These are phyloP conservation scores for Fusarium sp. DNA, from an alignment of 2,329 filamentous ascomycete genomes.

Conservation along the genomic window DNA sequence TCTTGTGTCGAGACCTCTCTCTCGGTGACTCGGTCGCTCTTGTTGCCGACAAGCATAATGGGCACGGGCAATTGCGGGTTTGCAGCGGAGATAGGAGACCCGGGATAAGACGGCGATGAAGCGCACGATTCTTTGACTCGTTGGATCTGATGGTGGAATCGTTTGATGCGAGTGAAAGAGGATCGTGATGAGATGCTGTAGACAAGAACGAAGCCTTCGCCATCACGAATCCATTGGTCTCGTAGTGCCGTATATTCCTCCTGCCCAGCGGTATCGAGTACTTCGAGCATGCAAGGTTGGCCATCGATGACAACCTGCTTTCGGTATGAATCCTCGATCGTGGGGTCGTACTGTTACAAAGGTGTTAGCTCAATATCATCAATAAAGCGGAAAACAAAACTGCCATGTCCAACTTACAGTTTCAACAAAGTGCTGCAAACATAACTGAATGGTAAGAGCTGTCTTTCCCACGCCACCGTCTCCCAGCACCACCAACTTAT, in stretches of 20 bases:
- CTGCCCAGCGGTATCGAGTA: conserved; percentile 96
- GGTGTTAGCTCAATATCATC: conserved; percentile 25
- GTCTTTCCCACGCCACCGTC: conserved; percentile 96
- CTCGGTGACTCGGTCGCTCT: conserved; percentile 96
- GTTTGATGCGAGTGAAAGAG: conserved; percentile 93
- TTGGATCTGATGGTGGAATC: conserved; percentile 97
- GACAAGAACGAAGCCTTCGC: conserved; percentile 96
- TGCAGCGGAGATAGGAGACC: conserved; percentile 74
- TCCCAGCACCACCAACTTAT: conserved; percentile 95
- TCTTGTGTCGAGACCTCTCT: conserved; percentile 97
- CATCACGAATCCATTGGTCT: conserved; percentile 98
- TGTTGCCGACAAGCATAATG: conserved; percentile 99
- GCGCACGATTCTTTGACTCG: conserved; percentile 92
- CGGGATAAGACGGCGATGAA: conserved; percentile 80
- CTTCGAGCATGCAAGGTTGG: conserved; percentile 96
- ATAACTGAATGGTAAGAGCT: conserved; percentile 94
- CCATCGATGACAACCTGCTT: conserved; percentile 94
- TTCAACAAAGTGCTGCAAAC: conserved; percentile 98
- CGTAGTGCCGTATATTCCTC: conserved; percentile 97
- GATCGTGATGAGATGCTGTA: conserved; percentile 98
- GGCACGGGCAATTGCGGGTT: conserved; percentile 78
- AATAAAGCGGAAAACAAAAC: conserved; percentile 2
- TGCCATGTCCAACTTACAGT: conserved; percentile 67
- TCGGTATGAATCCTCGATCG: conserved; percentile 88
- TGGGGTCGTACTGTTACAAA: conserved; percentile 78